Percentiles rank a stretch among this genome's conserved stretches.
These are phyloP conservation scores for Astrephomene gubernaculifera DNA, from an alignment of 139 green algal species.

Conservation along the genomic window DNA sequence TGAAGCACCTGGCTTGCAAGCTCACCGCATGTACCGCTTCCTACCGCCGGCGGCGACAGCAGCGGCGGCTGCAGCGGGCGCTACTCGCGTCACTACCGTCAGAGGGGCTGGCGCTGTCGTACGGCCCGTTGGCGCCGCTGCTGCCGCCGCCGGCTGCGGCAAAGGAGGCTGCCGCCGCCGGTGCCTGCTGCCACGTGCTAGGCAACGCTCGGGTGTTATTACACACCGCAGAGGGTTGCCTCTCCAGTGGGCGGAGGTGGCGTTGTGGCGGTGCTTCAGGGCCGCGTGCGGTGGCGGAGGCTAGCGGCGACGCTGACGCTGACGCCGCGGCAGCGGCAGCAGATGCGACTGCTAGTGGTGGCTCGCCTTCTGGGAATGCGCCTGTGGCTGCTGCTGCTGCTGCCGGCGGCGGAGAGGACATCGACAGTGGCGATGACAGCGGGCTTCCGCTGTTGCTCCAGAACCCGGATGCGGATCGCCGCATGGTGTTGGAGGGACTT, in stretches of 20 bases:
- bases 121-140: conserved; percentile 8
- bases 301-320: not conserved
- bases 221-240: no score
- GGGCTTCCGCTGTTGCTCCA: conserved; percentile 2
- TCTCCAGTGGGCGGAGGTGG: not conserved
- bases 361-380: not conserved
- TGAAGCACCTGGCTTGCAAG: not conserved
- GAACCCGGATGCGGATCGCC: conserved; percentile 28
- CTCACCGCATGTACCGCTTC: not conserved
- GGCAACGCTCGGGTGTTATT: no score
- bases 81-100: not conserved
- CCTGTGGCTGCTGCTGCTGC: not conserved
- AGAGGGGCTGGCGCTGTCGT: not conserved
- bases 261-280: not conserved
- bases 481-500: conserved; percentile 1
- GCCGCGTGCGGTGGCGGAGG: not conserved
- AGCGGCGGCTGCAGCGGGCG: not conserved
- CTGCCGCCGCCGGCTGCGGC: not conserved
- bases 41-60: not conserved
- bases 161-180: not conserved
- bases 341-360: not conserved
- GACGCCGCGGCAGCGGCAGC: not conserved
- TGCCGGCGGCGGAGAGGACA: not conserved
- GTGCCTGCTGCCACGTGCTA: not conserved
- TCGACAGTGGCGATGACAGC: not conserved